Conservation (phyloP, 345 rosid species). For the Gossypium australe region DNA sequence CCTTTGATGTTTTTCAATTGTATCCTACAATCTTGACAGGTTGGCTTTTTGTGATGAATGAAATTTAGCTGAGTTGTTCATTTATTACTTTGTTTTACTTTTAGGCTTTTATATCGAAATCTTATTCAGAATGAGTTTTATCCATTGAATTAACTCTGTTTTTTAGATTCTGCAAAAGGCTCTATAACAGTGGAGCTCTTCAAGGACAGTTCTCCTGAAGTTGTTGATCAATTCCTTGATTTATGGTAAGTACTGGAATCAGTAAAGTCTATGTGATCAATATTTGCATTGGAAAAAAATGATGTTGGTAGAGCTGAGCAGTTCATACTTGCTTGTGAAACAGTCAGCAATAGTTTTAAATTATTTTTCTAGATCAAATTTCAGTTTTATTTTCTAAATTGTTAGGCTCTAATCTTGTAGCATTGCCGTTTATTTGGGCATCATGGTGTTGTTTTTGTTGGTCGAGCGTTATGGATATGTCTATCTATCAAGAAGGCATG, state of each 20-base stretch:
- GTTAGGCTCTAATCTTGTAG: neutral
- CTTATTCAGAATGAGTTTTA: neutral
- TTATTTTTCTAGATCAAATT: slow-evolving; percentile 3
- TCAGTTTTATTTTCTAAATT: neutral
- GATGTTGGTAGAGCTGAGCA: neutral
- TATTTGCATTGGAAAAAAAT: neutral
- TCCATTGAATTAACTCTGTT: neutral
- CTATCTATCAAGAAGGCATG: neutral
- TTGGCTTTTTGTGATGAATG: neutral
- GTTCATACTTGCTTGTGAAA: neutral
- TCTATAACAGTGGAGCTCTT: slow-evolving; percentile 54
- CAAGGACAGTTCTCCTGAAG: slow-evolving; percentile 57
- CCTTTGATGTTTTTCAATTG: neutral
- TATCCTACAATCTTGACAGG: neutral
- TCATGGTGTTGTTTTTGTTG: neutral
- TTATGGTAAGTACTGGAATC: slow-evolving; percentile 35
- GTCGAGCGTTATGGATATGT: neutral
- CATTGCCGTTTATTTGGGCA: neutral
- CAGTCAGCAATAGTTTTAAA: neutral
- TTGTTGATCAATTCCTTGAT: slow-evolving; percentile 64
- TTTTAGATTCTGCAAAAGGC: slow-evolving; percentile 59
- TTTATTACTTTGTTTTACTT: neutral
- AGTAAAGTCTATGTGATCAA: neutral
- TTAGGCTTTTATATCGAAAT: neutral
- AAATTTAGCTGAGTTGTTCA: neutral